Base-by-base conservation (phyloP, 192 early-diverging fungal species). In the Gigaspora rosea region DNA sequence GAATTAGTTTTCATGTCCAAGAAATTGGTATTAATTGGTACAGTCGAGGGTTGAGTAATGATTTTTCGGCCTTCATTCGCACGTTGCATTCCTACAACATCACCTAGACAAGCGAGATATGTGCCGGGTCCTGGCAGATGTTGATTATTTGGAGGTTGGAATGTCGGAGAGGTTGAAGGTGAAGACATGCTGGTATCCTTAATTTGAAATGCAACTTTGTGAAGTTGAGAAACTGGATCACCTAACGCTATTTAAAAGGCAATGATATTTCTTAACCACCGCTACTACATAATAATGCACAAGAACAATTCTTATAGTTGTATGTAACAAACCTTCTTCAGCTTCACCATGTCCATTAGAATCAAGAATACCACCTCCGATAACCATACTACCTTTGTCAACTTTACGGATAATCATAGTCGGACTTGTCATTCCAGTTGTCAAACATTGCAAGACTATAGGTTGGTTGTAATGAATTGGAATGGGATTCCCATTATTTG, bases 151-250 rank as follows among this genome's bases (percentile, higher is more conserved):
- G 68, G 36, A 32, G 73, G 63, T 22, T 78, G 72, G 33, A 81
- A 71, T 3, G 80, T 74, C 0, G 76, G 49, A 10, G 77, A 76
- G 2, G 80, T 67, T 13, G 80, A 56, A 52, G 75, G 65, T 33
- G 59, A 22, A 51, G 50, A 33, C 16, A 78, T 46, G 52, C 59
- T 78, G 13, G 73, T 73, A 15, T 88, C 87, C 4, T 85, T 87
- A 66, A 95, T 87, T 80, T 95, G 92, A 79, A 97, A 90, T 1
- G 94, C 94, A 16, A 97, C 89, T 86, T 97, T 97, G 85, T 97
- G 94, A 65, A 97, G 80, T 80, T 95, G 94, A 18, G 92, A 93
- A 2, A 97, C 90, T 2, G 94, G 93, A 78, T 97, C 95, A 48
- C 93, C 93, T 6, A 91, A 69, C 3, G 90, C 77, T 62, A 86